phyloP scores from a whole-genome alignment of 2,329 filamentous ascomycete genomes.

The Calonectria hongkongensis region DNA sequence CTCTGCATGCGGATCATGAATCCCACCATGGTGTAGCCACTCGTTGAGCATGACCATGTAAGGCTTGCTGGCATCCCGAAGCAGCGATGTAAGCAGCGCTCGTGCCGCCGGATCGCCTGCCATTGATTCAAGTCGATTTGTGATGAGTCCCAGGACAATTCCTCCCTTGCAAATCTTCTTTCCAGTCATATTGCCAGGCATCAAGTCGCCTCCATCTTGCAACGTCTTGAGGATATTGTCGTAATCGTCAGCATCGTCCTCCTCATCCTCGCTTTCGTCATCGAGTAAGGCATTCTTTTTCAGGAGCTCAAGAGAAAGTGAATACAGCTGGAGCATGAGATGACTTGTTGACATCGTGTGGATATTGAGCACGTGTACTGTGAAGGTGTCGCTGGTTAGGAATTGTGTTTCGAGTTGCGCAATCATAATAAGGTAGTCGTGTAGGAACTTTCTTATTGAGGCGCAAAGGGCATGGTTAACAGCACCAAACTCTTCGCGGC shows the following conservation, averaged over 20 bases:
- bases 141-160: constrained; percentile 91
- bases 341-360: constrained; percentile 93
- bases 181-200: constrained; percentile 84
- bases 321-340: constrained; percentile 93
- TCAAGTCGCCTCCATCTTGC: constrained; percentile 88
- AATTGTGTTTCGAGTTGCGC: constrained; percentile 96
- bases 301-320: constrained; percentile 89
- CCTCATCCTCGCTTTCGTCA: constrained; percentile 83
- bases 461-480: constrained; percentile 98
- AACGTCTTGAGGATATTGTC: constrained; percentile 95
- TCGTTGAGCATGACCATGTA: constrained; percentile 99
- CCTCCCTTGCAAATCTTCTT: constrained; percentile 99
- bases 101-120: constrained; percentile 94
- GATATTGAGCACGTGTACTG: constrained; percentile 92
- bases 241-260: constrained; percentile 87
- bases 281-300: constrained; percentile 92
- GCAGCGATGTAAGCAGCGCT: constrained; percentile 84
- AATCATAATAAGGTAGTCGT: constrained; percentile 94
- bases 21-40: constrained; percentile 97
- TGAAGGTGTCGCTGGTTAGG: constrained; percentile 91
- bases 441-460: constrained; percentile 91
- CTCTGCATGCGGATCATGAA: constrained; percentile 94
- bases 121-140: constrained; percentile 89
- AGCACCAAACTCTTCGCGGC: constrained; percentile 91
- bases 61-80: constrained; percentile 91